Conservation (phyloP, 495 filamentous ascomycete species). For the Xylaria curta region DNA sequence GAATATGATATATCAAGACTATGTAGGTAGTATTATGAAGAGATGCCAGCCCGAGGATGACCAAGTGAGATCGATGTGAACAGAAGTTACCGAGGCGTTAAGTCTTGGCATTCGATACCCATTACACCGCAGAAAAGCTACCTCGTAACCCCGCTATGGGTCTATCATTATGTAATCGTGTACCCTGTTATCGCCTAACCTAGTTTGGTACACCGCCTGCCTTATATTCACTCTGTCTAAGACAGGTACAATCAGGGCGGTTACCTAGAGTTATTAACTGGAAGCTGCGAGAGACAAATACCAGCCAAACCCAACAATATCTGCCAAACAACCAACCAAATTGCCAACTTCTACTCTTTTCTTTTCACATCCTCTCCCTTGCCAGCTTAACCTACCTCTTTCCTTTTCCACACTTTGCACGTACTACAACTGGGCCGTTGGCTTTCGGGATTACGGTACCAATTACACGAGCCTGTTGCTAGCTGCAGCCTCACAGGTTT, state of each 20-base stretch:
- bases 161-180: neutral
- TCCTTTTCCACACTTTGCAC: too few species aligned
- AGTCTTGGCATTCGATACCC: conserved; percentile 13
- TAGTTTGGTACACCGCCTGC: neutral
- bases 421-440: too few species aligned
- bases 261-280: too few species aligned
- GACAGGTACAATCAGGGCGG: neutral
- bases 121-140: too few species aligned
- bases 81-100: conserved; percentile 20
- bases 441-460: neutral
- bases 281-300: neutral
- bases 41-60: neutral
- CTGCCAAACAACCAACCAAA: neutral
- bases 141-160: conserved; percentile 17
- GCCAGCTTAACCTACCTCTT: too few species aligned
- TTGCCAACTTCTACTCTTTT: neutral
- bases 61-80: conserved; percentile 14
- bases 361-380: too few species aligned
- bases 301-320: neutral
- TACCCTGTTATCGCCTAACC: neutral
- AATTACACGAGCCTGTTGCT: neutral
- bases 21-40: neutral
- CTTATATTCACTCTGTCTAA: neutral
- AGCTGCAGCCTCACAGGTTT: conserved; percentile 20
- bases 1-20: neutral